Conservation (phyloP, 2,329 filamentous ascomycete species). For the Claviceps citrina region DNA sequence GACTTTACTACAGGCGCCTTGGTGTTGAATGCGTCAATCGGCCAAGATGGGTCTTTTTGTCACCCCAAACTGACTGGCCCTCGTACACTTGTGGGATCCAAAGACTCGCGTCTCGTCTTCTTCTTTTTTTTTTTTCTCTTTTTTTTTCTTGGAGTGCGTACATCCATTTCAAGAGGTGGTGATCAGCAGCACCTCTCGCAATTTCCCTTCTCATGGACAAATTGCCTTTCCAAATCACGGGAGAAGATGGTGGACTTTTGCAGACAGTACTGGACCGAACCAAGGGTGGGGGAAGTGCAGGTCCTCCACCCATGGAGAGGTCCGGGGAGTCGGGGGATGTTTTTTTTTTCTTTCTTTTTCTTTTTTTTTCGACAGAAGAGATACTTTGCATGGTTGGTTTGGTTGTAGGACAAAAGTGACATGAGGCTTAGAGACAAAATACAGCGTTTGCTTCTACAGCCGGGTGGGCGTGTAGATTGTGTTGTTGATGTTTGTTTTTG, state of each 20-base stretch:
- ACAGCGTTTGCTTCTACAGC: constrained; percentile 1
- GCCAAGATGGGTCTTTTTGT: not conserved
- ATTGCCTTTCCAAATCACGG: not conserved
- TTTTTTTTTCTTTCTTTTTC: too few species aligned
- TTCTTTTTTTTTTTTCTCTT: not conserved
- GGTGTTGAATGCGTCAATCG: constrained; percentile 3
- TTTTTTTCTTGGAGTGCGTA: not conserved
- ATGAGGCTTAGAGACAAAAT: constrained; percentile 15
- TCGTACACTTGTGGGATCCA: not conserved
- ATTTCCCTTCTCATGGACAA: not conserved
- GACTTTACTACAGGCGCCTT: constrained; percentile 2
- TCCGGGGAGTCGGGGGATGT: not conserved
- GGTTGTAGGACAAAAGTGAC: not conserved
- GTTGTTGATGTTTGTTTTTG: not conserved
- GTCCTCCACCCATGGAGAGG: constrained; percentile 10
- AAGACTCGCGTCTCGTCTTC: not conserved
- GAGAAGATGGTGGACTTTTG: not conserved
- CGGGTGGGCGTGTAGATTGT: not conserved
- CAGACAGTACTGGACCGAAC: not conserved
- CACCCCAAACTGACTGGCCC: not conserved
- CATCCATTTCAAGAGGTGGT: not conserved
- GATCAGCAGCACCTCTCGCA: not conserved
- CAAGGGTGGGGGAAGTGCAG: constrained; percentile 19
- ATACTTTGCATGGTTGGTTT: too few species aligned
- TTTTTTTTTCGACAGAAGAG: too few species aligned